Evolutionary conservation across 305 asterid genomes (phyloP), one percentile per base, ranked within the genome.

Genomic region (Solanum aculeatissimum): DNA sequence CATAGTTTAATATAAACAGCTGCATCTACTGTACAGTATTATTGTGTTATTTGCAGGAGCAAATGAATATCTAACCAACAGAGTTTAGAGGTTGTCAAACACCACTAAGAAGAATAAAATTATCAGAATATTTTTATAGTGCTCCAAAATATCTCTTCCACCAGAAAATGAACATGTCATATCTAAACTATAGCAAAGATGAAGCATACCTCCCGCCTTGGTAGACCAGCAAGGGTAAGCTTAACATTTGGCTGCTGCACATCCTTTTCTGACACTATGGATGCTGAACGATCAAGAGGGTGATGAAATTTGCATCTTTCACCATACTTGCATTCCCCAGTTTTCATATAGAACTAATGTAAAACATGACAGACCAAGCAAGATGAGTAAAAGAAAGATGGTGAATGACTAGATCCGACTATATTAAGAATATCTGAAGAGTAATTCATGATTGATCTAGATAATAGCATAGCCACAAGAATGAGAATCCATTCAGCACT

Each of bases 141-240:
- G 45, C 47, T n/a, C n/a, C 57, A 53, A 47, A 47, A 16, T 47
- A 60, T 60, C 45, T 43, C 62, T 25, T 51, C 84, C 62, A 45
- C 72, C 53, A 63, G 78, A 82, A 82, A 66, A 62, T 9, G 66
- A 63, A 15, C 45, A 63, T 29, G n/a, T 27, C 84, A 82, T 15
- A 66, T 63, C 45, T 32, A 63, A n/a, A 49, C 14, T 49, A 58
- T 23, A 60, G 84, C 43, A 60, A 60, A 42, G 62, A 29, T 62
- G 23, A 82, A 82, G 51, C 25, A 13, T 91, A 96, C 99, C 99
- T 96, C 98, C 91, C 98, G 92, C 89, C 98, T 92, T 35, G 98
- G 98, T 85, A 96, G 91, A 86, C 99, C 99, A 14, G 99, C 95
- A 86, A 93, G 98, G 70, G 94, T 92, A 83, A 92, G 95, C 87